Conservation (phyloP, 129 eudicot genomes). For the Chrysanthemum seticuspe region DNA sequence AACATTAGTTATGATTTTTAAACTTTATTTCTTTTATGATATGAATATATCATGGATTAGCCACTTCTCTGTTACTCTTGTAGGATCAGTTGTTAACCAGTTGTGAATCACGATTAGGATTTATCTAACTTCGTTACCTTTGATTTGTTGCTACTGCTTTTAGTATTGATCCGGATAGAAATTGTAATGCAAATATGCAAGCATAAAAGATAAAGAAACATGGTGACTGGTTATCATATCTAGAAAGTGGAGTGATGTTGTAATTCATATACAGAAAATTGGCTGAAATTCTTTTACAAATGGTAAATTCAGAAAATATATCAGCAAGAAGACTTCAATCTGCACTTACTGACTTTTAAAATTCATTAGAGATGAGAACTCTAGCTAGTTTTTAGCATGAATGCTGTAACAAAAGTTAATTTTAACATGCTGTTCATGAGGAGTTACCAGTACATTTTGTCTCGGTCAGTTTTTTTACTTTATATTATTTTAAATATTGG, state of each 20-base stretch:
- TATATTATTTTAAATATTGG: background rate
- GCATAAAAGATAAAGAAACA: too few species aligned
- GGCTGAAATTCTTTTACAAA: too few species aligned
- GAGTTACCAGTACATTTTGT: background rate
- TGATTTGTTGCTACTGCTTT: too few species aligned
- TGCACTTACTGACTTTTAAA: background rate
- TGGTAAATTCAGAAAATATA: background rate
- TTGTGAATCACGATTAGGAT: too few species aligned
- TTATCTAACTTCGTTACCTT: too few species aligned
- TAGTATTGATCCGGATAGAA: too few species aligned
- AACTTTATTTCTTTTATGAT: background rate
- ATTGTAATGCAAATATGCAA: too few species aligned
- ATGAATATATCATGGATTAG: background rate
- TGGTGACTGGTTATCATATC: too few species aligned
- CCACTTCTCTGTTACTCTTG: background rate
- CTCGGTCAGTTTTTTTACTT: background rate
- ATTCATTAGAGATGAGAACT: background rate
- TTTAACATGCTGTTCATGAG: background rate
- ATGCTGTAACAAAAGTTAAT: constrained; percentile 7
- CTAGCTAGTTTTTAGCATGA: background rate
- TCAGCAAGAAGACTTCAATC: background rate
- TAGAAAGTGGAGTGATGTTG: too few species aligned
- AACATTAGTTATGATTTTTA: too few species aligned
- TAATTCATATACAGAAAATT: too few species aligned
- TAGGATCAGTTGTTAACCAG: background rate